Evolutionary conservation across 139 green algal species (phyloP).

Genomic region (Zygnema circumcarinatum): DNA sequence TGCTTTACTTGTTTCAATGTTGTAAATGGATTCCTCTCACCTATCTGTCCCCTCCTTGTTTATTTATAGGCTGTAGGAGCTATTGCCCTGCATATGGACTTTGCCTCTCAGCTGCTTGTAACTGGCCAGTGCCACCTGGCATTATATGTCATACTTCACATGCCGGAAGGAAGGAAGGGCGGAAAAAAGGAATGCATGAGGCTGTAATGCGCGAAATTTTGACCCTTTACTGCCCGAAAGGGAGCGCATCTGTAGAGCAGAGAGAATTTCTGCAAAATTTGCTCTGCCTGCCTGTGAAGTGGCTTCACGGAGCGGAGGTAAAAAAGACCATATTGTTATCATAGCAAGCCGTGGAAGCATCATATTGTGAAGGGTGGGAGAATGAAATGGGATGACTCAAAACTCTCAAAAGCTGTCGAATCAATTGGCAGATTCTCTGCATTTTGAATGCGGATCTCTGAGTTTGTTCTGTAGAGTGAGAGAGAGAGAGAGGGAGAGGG

Average conservation of each 20-base stretch:
- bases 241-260: neutral
- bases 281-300: neutral
- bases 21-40: too few species aligned
- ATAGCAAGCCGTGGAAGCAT: too few species aligned
- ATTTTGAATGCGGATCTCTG: too few species aligned
- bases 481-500: too few species aligned
- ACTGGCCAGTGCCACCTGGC: conserved; percentile 71
- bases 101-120: conserved; percentile 56
- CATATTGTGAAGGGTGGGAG: too few species aligned
- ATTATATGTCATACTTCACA: conserved; percentile 78
- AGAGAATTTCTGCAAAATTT: neutral
- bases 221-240: neutral
- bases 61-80: neutral
- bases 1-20: too few species aligned
- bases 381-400: too few species aligned
- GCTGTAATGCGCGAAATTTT: conserved; percentile 12
- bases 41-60: too few species aligned
- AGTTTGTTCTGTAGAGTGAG: too few species aligned
- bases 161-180: conserved; percentile 59
- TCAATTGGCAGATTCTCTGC: too few species aligned
- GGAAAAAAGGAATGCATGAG: conserved; percentile 8
- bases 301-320: conserved; percentile 33
- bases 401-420: too few species aligned
- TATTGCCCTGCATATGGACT: conserved; percentile 55
- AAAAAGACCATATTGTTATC: neutral